A percentile compares a stretch with the other conserved stretches of the same genome.
These are phyloP conservation scores for Aspergillus bridgeri DNA, from an alignment of 495 filamentous ascomycete genomes.

Conservation along the genomic window DNA sequence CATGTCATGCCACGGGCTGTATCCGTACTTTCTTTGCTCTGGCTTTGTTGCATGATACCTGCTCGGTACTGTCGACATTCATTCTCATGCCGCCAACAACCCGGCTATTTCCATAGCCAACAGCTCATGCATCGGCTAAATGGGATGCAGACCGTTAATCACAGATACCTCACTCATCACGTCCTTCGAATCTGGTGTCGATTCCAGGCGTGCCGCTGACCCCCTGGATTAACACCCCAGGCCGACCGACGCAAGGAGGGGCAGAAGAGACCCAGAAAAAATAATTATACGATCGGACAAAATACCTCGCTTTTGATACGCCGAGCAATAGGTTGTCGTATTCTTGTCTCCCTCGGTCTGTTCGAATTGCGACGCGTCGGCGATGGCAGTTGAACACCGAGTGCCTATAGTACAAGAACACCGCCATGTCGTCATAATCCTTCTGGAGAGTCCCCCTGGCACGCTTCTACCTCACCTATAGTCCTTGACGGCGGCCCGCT, in stretches of 20 bases:
- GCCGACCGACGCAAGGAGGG: background rate
- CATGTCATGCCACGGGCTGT: slow-evolving; percentile 5
- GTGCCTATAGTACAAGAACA: slow-evolving; percentile 3
- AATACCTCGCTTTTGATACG: slow-evolving; percentile 4
- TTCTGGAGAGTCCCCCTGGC: background rate
- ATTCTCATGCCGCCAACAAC: background rate
- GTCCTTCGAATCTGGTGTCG: background rate
- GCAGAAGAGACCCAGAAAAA: background rate
- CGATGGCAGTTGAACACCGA: slow-evolving; percentile 5
- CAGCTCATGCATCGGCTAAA: slow-evolving; percentile 1
- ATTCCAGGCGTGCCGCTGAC: background rate
- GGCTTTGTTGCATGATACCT: background rate
- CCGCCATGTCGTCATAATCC: background rate
- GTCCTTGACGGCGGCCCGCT: background rate
- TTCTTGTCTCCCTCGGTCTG: slow-evolving; percentile 1
- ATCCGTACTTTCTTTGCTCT: background rate
- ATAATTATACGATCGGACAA: background rate
- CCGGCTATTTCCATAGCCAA: background rate
- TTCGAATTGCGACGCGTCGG: slow-evolving; percentile 5
- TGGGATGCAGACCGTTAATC: slow-evolving; percentile 4
- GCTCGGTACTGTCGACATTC: too few relatives aligned
- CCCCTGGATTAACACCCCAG: background rate
- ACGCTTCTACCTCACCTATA: background rate
- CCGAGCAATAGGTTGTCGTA: background rate
- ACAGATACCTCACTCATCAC: slow-evolving; percentile 3